Percentiles rank a stretch among this genome's conserved stretches.
phyloP scores from a whole-genome alignment of 129 eudicot species.

The Glebionis coronaria region DNA sequence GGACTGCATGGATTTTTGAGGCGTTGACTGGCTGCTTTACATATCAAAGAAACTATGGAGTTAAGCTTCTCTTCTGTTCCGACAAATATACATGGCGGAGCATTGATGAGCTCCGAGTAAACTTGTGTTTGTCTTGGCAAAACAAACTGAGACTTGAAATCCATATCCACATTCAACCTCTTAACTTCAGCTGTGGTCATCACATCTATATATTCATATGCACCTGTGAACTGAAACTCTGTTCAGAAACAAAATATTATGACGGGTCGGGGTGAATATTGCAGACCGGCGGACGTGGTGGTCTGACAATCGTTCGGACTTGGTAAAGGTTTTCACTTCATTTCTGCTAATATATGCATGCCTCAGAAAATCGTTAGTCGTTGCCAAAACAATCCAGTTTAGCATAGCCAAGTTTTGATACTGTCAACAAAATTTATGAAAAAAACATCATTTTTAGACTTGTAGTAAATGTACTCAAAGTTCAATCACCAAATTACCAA shows the following conservation, averaged over 20 bases:
- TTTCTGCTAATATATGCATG: no score
- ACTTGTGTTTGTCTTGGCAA: background rate
- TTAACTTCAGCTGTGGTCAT: background rate
- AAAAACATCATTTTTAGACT: no score
- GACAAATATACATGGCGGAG: slow-evolving; percentile 1
- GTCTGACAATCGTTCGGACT: no score
- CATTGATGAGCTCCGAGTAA: background rate
- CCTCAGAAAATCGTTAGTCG: no score
- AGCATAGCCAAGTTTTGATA: no score
- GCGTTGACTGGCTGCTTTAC: background rate
- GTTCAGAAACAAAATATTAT: background rate
- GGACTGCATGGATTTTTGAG: background rate
- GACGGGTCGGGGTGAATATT: no score
- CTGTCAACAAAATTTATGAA: no score
- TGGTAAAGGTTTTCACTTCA: no score
- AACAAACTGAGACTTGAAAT: background rate
- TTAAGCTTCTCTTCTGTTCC: slow-evolving; percentile 1
- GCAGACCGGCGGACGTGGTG: no score
- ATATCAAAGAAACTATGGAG: background rate
- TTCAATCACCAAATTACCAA: no score
- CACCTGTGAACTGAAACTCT: background rate
- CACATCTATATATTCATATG: background rate
- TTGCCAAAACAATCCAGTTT: no score
- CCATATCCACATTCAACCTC: slow-evolving; percentile 3
- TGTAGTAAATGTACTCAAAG: no score